phyloP scores from a whole-genome alignment of 352 stramenopile genomes.

The Pythium folliculosum region DNA sequence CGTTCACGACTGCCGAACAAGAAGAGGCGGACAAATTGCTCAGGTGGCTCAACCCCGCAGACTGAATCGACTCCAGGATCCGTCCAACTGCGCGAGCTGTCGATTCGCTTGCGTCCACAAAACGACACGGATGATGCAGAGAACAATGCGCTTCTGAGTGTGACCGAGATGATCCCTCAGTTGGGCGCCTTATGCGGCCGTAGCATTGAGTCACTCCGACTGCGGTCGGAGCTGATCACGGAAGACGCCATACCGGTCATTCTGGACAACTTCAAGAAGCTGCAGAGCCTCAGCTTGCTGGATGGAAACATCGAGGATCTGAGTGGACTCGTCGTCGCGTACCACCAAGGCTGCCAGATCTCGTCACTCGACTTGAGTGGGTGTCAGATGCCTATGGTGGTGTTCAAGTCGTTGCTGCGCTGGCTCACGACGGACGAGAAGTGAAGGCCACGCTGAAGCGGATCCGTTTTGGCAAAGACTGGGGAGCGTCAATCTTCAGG shows the following conservation, averaged over 20 bases:
- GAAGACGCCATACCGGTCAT: not conserved
- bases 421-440: not conserved
- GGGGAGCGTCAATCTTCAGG: not conserved
- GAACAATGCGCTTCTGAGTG: not conserved
- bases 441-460: not conserved
- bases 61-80: not conserved
- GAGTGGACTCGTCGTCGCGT: not conserved
- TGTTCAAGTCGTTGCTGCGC: conserved; percentile 9
- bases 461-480: conserved; percentile 5
- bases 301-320: not conserved
- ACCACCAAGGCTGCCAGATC: conserved; percentile 9
- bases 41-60: not conserved
- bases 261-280: not conserved
- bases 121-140: not conserved
- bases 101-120: not conserved
- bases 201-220: not conserved
- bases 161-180: not conserved
- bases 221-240: not conserved
- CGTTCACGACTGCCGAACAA: conserved; percentile 8
- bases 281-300: conserved; percentile 1
- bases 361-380: conserved; percentile 8
- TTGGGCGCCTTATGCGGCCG: not conserved
- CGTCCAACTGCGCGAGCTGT: not conserved
- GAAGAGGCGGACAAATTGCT: not conserved
- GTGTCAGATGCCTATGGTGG: not conserved